phyloP scores from a whole-genome alignment of 805 yeast genomes.

The Grigorovia jiainica region DNA sequence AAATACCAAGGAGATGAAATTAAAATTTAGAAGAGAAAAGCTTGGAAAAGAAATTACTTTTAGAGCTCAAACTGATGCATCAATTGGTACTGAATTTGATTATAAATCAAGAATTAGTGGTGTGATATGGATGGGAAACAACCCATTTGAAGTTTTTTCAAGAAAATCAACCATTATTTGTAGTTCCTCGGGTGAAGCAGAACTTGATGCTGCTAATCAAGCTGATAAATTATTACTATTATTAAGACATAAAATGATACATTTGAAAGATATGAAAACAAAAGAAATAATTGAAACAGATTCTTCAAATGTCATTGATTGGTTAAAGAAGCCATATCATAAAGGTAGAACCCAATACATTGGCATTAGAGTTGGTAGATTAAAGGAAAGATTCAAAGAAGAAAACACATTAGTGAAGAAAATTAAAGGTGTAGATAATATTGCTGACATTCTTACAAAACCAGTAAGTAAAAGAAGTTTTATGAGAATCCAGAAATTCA shows the following conservation, averaged over 20 bases:
- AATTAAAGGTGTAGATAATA: constrained; percentile 1
- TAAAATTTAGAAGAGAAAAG: background rate
- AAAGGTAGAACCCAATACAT: background rate
- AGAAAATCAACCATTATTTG: background rate
- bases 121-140: background rate
- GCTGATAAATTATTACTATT: constrained; percentile 1
- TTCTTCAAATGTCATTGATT: background rate
- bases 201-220: background rate
- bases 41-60: background rate
- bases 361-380: background rate
- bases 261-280: background rate
- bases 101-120: background rate
- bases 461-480: no score
- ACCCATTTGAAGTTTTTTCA: background rate
- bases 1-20: background rate
- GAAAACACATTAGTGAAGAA: background rate
- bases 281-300: background rate
- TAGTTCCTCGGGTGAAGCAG: background rate
- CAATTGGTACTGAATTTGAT: background rate
- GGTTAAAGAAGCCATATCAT: background rate
- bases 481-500: no score
- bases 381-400: background rate
- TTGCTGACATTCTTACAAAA: constrained; percentile 1
- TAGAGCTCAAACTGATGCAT: background rate
- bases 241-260: background rate